Percentiles rank a stretch among this genome's conserved stretches.
These are phyloP conservation scores for Neostapfia colusana DNA, from an alignment of 176 grass and related monocot genomes.

Conservation along the genomic window DNA sequence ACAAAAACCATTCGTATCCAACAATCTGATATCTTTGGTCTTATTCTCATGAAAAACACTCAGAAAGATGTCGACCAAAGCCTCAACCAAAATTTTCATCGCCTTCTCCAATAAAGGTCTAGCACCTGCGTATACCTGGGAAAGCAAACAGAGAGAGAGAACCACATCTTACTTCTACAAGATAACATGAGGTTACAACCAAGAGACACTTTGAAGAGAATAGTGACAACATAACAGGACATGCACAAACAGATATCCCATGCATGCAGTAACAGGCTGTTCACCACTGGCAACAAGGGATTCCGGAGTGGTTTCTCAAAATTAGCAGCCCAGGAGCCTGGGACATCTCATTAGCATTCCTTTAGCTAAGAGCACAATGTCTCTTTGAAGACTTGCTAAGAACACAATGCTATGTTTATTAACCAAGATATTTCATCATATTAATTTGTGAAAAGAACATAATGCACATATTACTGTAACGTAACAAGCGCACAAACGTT, in stretches of 20 bases:
- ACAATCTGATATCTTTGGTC: conserved; percentile 69
- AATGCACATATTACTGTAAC: neutral
- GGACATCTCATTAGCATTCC: neutral
- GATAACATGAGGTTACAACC: conserved; percentile 1
- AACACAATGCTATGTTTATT: neutral
- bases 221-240: neutral
- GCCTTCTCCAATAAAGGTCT: conserved; percentile 92
- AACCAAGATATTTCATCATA: neutral
- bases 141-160: conserved; percentile 25
- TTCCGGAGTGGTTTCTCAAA: neutral
- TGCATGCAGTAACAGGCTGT: neutral
- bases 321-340: conserved; percentile 6
- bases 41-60: conserved; percentile 95
- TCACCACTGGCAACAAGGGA: neutral
- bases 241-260: neutral
- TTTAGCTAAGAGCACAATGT: conserved; percentile 20
- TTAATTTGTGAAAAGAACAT: neutral
- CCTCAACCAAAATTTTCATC: conserved; percentile 84
- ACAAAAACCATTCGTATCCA: conserved; percentile 93
- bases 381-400: neutral
- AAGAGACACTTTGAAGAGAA: neutral
- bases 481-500: neutral
- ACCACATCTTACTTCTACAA: conserved; percentile 16
- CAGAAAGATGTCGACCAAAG: conserved; percentile 87
- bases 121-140: conserved; percentile 82